Base-by-base conservation (phyloP, 441 rosid species). In the Populus trichocarpa region DNA sequence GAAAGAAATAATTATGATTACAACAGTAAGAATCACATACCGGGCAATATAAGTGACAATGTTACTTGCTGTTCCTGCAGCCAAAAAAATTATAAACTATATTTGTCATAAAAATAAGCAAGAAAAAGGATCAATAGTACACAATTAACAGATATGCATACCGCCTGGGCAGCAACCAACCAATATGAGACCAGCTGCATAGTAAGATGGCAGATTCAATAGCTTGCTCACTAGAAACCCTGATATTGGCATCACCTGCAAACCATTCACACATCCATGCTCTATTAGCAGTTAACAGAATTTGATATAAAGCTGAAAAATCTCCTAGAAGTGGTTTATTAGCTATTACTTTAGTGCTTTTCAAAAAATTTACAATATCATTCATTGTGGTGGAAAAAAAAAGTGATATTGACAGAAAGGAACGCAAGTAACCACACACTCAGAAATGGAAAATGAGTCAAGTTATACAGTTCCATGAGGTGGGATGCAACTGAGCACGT, bases 81-180 rank as follows among this genome's bases (percentile, higher is more conserved):
- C 8, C 50, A 87, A 64, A 67, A 23, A 75, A 75, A n/a, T 71
- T 72, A 79, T 67, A n/a, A 26, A 75, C 35, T 20, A 78, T 76
- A 38, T 78, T 22, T 11, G 32, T 66, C 18, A 70, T 30, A 71
- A 70, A 70, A 63, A 30, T 79, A 67, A 6, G 42, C 74, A 26
- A 25, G 67, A 78, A 64, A 63, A 68, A 50, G 65, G 68, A 38
- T 53, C n/a, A 59, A 67, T 67, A 61, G 71, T 73, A 32, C 23
- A 71, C 67, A 30, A 23, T 35, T 61, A 40, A 80, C 18, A 22
- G 66, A 76, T 71, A 25, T 28, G 36, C 84, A 78, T 87, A 95
- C 99, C 99, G 69, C 96, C 97, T 76, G 99, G 97, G 81, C 97
- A 95, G 82, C 97, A 95, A 79, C 90, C 89, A 70, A 93, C 97